Evolutionary conservation across 495 filamentous ascomycete species (phyloP).

Genomic region (Neurospora hispaniola): DNA sequence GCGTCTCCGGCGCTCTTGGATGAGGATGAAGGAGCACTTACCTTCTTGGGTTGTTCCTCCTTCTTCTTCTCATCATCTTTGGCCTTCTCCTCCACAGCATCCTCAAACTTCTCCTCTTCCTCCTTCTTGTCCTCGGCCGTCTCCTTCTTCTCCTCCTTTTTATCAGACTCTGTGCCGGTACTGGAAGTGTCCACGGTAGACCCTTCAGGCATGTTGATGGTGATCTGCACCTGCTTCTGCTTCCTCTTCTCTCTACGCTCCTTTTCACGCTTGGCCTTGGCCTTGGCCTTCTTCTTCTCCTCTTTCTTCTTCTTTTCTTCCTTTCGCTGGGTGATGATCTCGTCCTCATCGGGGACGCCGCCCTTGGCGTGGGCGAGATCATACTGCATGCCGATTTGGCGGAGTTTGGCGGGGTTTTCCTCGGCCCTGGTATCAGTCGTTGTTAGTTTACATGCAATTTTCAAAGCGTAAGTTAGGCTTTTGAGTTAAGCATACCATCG

Average conservation of each 20-base stretch:
- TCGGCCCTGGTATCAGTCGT: slow-evolving; percentile 25
- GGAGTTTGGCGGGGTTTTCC: slow-evolving; percentile 54
- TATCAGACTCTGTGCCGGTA: background rate
- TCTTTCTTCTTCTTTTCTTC: slow-evolving; percentile 18
- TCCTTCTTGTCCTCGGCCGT: slow-evolving; percentile 9
- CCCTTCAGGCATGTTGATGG: background rate
- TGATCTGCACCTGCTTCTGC: slow-evolving; percentile 5
- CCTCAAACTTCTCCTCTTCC: slow-evolving; percentile 9
- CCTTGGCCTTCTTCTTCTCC: slow-evolving; percentile 16
- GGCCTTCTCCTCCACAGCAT: slow-evolving; percentile 6
- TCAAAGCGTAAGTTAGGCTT: background rate
- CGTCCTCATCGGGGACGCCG: slow-evolving; percentile 57
- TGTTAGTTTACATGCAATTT: background rate
- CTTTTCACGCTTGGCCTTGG: slow-evolving; percentile 43
- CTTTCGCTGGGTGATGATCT: slow-evolving; percentile 41
- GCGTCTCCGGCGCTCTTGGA: background rate
- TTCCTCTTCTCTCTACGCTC: slow-evolving; percentile 22
- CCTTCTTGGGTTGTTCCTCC: background rate
- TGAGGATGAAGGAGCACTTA: background rate
- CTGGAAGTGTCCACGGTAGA: background rate
- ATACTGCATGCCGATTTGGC: slow-evolving; percentile 60
- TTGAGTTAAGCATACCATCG: slow-evolving; percentile 18
- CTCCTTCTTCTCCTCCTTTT: slow-evolving; percentile 5
- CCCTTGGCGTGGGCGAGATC: slow-evolving; percentile 61
- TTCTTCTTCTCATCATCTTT: slow-evolving; percentile 1